phyloP scores from a whole-genome alignment of 2,329 filamentous ascomycete genomes.

The Cryphonectria japonica region DNA sequence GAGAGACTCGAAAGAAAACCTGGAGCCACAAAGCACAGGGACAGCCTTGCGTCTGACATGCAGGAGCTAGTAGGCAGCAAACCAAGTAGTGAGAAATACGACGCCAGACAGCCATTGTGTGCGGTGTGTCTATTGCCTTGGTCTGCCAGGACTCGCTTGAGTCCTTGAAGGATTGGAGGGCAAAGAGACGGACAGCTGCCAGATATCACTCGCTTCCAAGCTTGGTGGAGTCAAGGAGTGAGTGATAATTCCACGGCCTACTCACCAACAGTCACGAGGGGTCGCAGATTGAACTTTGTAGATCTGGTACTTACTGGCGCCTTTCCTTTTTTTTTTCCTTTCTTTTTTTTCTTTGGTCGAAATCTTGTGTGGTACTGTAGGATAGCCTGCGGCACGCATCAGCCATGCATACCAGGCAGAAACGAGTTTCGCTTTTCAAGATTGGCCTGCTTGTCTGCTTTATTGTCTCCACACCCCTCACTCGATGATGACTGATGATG shows the following conservation, averaged over 20 bases:
- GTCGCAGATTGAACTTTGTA: background rate
- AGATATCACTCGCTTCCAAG: background rate
- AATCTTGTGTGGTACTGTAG: background rate
- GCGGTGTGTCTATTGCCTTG: background rate
- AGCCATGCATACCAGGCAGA: slow-evolving; percentile 13
- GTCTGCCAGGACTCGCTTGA: background rate
- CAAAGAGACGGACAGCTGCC: background rate
- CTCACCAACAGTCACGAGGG: too few relatives aligned
- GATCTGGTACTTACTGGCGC: too few relatives aligned
- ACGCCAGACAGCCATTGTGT: background rate
- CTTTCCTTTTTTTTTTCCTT: background rate
- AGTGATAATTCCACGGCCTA: too few relatives aligned
- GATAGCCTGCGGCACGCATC: background rate
- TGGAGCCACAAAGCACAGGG: slow-evolving; percentile 8
- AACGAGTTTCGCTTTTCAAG: background rate
- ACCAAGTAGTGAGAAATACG: slow-evolving; percentile 7
- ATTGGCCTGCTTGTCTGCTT: background rate
- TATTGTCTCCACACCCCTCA: background rate
- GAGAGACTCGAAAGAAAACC: slow-evolving; percentile 14
- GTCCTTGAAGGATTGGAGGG: background rate
- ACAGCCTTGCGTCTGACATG: slow-evolving; percentile 27
- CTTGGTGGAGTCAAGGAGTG: too few relatives aligned
- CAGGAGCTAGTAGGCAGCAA: slow-evolving; percentile 11
- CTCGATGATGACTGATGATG: background rate
- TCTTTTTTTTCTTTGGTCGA: background rate